phyloP scores from a whole-genome alignment of 306 rosid genomes.

The Trifolium repens region DNA sequence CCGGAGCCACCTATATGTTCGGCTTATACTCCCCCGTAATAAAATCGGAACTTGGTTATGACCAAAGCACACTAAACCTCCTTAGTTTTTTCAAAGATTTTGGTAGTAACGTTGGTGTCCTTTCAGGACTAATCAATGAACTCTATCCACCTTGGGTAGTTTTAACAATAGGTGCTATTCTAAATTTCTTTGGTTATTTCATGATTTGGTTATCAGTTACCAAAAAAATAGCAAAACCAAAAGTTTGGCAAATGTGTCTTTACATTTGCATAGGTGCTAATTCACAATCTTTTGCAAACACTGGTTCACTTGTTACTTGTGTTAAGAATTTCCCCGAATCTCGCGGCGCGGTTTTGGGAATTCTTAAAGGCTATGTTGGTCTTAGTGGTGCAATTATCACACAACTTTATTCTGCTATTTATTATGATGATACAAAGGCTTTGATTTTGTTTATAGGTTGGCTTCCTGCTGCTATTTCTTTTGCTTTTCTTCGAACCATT shows the following conservation, averaged over 20 bases:
- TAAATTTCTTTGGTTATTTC: conserved; percentile 76
- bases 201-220: conserved; percentile 79
- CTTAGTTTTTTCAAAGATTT: conserved; percentile 86
- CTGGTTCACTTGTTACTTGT: conserved; percentile 70
- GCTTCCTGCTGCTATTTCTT: conserved; percentile 72
- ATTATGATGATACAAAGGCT: conserved; percentile 59
- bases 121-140: conserved; percentile 79
- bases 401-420: conserved; percentile 65
- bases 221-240: conserved; percentile 48
- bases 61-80: conserved; percentile 78
- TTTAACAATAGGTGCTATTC: conserved; percentile 51
- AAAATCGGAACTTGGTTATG: conserved; percentile 65
- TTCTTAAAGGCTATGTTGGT: conserved; percentile 69
- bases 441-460: conserved; percentile 67
- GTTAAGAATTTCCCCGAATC: conserved; percentile 77
- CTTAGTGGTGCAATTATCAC: conserved; percentile 78
- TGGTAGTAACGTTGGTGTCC: conserved; percentile 75
- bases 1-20: conserved; percentile 91
- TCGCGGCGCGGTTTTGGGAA: conserved; percentile 67
- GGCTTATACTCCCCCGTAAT: conserved; percentile 70
- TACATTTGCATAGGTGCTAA: conserved; percentile 75
- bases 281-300: conserved; percentile 73
- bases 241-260: conserved; percentile 72
- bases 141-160: conserved; percentile 73
- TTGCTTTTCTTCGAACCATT: conserved; percentile 54